A percentile compares a stretch with the other conserved stretches of the same genome.
These are phyloP conservation scores for Xylaria sp. DNA, from an alignment of 2,329 filamentous ascomycete species.

Conservation along the genomic window DNA sequence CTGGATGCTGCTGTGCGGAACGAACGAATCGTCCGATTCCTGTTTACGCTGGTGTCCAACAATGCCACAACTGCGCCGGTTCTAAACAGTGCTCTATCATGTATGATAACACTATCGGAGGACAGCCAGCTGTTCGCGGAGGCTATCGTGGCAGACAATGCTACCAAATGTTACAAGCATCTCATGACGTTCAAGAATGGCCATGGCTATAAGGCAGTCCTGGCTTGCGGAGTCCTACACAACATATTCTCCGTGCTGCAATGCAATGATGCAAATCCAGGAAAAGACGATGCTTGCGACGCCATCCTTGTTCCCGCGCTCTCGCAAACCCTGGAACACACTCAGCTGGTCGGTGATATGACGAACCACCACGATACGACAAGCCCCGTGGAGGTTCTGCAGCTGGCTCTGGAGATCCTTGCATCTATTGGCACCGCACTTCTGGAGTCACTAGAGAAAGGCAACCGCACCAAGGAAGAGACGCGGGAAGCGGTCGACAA, in stretches of 20 bases:
- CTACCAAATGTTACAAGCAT: constrained; percentile 50
- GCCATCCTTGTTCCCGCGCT: constrained; percentile 53
- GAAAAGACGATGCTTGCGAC: constrained; percentile 53
- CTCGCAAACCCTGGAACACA: constrained; percentile 42
- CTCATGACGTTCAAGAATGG: constrained; percentile 53
- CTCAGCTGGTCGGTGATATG: constrained; percentile 31
- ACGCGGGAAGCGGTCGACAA: constrained; percentile 43
- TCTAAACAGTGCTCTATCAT: constrained; percentile 54
- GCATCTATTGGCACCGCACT: constrained; percentile 66
- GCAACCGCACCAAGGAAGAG: constrained; percentile 40
- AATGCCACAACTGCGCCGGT: constrained; percentile 45
- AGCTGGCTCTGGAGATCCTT: constrained; percentile 63
- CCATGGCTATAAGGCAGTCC: constrained; percentile 52
- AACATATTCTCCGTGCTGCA: constrained; percentile 60
- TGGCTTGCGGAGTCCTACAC: constrained; percentile 64
- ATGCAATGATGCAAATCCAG: constrained; percentile 55
- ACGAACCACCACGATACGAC: constrained; percentile 43
- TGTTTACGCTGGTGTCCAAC: constrained; percentile 55
- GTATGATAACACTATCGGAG: constrained; percentile 61
- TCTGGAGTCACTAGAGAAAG: constrained; percentile 53
- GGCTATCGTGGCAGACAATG: constrained; percentile 53
- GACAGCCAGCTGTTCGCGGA: constrained; percentile 59
- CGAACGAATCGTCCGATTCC: constrained; percentile 52
- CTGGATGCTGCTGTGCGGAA: constrained; percentile 56
- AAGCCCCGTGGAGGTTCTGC: constrained; percentile 49